These are phyloP conservation scores for Kodamaea kakaduensis DNA, from an alignment of 805 yeast species.

Conservation along the genomic window DNA sequence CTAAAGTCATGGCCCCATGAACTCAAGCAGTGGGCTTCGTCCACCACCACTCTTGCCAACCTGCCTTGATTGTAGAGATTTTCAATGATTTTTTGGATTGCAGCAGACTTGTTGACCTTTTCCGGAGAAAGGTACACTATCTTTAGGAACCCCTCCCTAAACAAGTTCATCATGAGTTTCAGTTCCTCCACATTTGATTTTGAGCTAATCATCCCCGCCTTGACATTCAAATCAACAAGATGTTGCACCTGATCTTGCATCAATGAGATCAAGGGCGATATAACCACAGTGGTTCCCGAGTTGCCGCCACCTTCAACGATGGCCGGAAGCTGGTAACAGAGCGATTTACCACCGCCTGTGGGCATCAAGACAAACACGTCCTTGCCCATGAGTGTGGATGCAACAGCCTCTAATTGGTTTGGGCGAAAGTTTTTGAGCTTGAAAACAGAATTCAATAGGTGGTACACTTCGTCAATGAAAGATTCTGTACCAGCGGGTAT, in stretches of 20 bases:
- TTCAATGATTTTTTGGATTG: slow-evolving; percentile 61
- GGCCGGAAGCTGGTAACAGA: slow-evolving; percentile 95
- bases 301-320: slow-evolving; percentile 71
- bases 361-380: slow-evolving; percentile 98
- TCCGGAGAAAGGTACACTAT: slow-evolving; percentile 91
- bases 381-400: slow-evolving; percentile 66
- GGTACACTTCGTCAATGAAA: slow-evolving; percentile 70
- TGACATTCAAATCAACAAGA: slow-evolving; percentile 58
- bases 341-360: slow-evolving; percentile 96
- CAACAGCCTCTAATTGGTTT: slow-evolving; percentile 83
- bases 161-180: slow-evolving; percentile 54
- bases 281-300: slow-evolving; percentile 81
- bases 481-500: slow-evolving; percentile 25
- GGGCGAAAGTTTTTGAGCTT: slow-evolving; percentile 64
- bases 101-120: slow-evolving; percentile 75
- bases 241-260: slow-evolving; percentile 98
- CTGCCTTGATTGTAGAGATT: slow-evolving; percentile 49
- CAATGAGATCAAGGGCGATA: slow-evolving; percentile 90
- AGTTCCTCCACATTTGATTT: slow-evolving; percentile 63
- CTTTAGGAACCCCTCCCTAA: slow-evolving; percentile 64
- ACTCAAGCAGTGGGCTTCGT: slow-evolving; percentile 97
- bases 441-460: slow-evolving; percentile 56
- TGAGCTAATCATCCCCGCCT: slow-evolving; percentile 87
- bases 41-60: slow-evolving; percentile 86
- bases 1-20: slow-evolving; percentile 99